These are phyloP conservation scores for Trametes punicea DNA, from an alignment of 768 basidiomycete genomes.

Conservation along the genomic window DNA sequence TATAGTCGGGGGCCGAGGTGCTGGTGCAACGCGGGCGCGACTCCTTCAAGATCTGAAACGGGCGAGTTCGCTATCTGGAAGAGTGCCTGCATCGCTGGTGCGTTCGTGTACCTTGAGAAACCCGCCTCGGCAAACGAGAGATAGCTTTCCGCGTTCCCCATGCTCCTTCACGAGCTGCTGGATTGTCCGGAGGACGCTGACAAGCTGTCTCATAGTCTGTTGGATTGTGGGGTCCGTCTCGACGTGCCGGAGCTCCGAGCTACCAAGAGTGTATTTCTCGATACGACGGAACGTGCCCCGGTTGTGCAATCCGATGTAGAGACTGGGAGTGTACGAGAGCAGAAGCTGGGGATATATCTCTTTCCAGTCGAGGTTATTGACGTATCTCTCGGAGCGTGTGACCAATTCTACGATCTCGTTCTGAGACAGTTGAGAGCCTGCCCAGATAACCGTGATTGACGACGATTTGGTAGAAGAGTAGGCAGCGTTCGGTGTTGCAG, in stretches of 20 bases:
- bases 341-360: slow-evolving; percentile 65
- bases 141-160: slow-evolving; percentile 51
- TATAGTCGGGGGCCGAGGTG: background rate
- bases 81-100: slow-evolving; percentile 37
- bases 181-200: slow-evolving; percentile 34
- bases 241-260: slow-evolving; percentile 20
- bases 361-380: slow-evolving; percentile 43
- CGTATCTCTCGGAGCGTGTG: slow-evolving; percentile 23
- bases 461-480: background rate
- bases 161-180: slow-evolving; percentile 47
- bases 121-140: slow-evolving; percentile 46
- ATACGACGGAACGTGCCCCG: slow-evolving; percentile 51
- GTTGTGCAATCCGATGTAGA: slow-evolving; percentile 57
- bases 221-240: slow-evolving; percentile 25
- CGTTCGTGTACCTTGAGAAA: slow-evolving; percentile 51
- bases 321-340: slow-evolving; percentile 62
- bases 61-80: slow-evolving; percentile 39
- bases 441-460: slow-evolving; percentile 26
- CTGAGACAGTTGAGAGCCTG: slow-evolving; percentile 35
- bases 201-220: slow-evolving; percentile 32
- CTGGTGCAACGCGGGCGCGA: background rate
- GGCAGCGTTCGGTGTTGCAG: background rate
- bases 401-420: slow-evolving; percentile 30
- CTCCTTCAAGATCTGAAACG: background rate
- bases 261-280: slow-evolving; percentile 38